These are phyloP conservation scores for Chrysosporium queenslandicum DNA, from an alignment of 2,329 filamentous ascomycete species.

Conservation along the genomic window DNA sequence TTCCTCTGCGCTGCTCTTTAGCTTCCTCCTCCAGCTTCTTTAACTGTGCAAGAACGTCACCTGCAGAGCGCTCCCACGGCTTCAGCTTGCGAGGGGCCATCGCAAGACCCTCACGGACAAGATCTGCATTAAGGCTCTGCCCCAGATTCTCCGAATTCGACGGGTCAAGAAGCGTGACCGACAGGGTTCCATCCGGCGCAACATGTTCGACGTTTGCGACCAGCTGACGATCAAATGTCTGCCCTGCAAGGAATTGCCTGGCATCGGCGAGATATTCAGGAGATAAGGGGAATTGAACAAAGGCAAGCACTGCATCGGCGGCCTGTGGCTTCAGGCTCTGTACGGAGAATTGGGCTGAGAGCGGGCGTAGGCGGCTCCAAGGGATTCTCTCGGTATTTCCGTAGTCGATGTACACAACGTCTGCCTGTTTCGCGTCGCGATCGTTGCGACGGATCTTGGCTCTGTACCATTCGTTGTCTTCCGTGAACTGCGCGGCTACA, in stretches of 20 bases:
- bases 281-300: conserved; percentile 75
- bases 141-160: conserved; percentile 52
- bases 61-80: conserved; percentile 74
- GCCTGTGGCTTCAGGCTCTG: conserved; percentile 83
- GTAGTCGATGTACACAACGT: conserved; percentile 92
- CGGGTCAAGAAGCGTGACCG: conserved; percentile 80
- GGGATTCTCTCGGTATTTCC: conserved; percentile 85
- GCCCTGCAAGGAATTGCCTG: conserved; percentile 61
- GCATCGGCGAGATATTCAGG: conserved; percentile 77
- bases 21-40: conserved; percentile 65
- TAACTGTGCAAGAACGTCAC: conserved; percentile 60
- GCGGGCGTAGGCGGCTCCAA: conserved; percentile 73
- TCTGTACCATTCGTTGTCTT: conserved; percentile 89
- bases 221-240: conserved; percentile 64
- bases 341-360: conserved; percentile 65
- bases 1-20: conserved; percentile 69
- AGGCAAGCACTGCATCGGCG: conserved; percentile 72
- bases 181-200: conserved; percentile 68
- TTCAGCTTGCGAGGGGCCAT: conserved; percentile 90
- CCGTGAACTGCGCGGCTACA: conserved; percentile 82
- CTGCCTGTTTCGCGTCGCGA: conserved; percentile 74
- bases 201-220: conserved; percentile 87
- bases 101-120: conserved; percentile 71
- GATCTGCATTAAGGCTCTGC: conserved; percentile 80
- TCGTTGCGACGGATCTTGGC: conserved; percentile 86